Evolutionary conservation across 2,329 filamentous ascomycete genomes (phyloP), one percentile per base, ranked within the genome.

Genomic region (Alternaria triticimaculans): DNA sequence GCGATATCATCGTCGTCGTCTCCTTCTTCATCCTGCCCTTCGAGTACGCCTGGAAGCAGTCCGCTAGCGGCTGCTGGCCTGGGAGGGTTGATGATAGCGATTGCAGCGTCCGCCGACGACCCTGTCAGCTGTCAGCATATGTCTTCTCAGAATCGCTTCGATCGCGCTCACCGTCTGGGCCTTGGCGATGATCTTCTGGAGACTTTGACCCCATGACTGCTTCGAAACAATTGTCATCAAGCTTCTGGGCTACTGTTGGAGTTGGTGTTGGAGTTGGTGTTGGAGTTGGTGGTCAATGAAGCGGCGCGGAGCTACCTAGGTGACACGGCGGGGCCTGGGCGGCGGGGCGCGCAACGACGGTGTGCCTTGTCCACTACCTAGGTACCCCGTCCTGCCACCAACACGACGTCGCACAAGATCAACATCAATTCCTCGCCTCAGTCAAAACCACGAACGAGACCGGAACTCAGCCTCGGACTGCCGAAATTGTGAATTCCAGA

Each of bases 1-100:
- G 81, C 81, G 15, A 54, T 49, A 28, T 85, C 83, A 55, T 85
- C 84, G 46, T 85, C 83, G 59, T 82, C 82, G 51, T 84, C 83
- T 63, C 83, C 84, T 50, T 81, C 81, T 69, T 86, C 84, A 58
- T 81, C 72, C 53, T 75, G 83, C 62, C 83, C 80, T 66, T 80
- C 82, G 77, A 82, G 77, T 45, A 68, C 65, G 61, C 76, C 72
- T 45, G 74, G 62, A 59, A 80, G 60, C 6, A 81, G 71, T 45
- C 80, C 80, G 64, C 66, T 80, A 28, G 77, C 78, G 62, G 74
- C 68, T 37, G 75, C 74, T 60, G 75, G 64, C 55, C 76, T 81
- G 14, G 75, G 73, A 57, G 76, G 77, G 55, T 81, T 81, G 62
- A 64, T 51, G 23, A 70, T 55, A 23, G 68, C 65, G 64, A 76